Percentiles rank a stretch among this genome's conserved stretches.
Evolutionary conservation across 1,284 basidiomycete species (phyloP).

Genomic region (Ustilago cynodontis): DNA sequence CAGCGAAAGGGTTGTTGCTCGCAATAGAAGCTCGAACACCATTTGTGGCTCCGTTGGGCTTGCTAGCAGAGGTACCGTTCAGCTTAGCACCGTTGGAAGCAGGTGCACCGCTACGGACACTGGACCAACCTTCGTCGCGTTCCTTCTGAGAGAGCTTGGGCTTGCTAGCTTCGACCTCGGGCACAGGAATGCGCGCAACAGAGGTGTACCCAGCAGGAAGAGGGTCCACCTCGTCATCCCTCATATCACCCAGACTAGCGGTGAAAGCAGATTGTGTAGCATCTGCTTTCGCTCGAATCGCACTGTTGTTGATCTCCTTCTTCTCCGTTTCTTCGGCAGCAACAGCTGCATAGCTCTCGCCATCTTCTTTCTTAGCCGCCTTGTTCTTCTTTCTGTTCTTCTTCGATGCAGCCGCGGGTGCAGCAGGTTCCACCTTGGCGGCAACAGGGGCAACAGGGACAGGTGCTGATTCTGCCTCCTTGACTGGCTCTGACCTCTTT

Average conservation of each 20-base stretch:
- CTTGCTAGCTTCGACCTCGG: constrained; percentile 12
- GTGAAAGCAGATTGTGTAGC: constrained; percentile 29
- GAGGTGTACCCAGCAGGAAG: constrained; percentile 28
- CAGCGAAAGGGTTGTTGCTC: constrained; percentile 50
- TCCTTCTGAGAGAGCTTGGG: constrained; percentile 33
- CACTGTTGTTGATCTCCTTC: constrained; percentile 22
- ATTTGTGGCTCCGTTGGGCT: constrained; percentile 7
- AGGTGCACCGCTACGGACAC: constrained; percentile 31
- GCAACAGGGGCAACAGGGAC: neutral
- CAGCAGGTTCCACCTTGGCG: constrained; percentile 21
- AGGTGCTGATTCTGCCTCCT: constrained; percentile 21
- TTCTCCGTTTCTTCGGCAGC: constrained; percentile 6
- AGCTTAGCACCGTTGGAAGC: constrained; percentile 15
- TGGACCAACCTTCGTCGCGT: constrained; percentile 44
- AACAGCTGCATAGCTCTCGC: constrained; percentile 26
- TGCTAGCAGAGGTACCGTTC: constrained; percentile 8
- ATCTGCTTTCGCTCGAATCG: constrained; percentile 26
- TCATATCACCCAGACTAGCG: constrained; percentile 40
- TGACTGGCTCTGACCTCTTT: constrained; percentile 1
- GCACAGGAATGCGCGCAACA: constrained; percentile 40
- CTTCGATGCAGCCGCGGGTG: constrained; percentile 10
- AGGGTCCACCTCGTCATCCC: constrained; percentile 45
- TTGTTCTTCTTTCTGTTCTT: constrained; percentile 10
- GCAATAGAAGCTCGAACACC: constrained; percentile 30
- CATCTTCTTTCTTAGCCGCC: constrained; percentile 1